A percentile compares a stretch with the other conserved stretches of the same genome.
These are phyloP conservation scores for Fusarium keratoplasticum DNA, from an alignment of 2,329 filamentous ascomycete species.

Conservation along the genomic window DNA sequence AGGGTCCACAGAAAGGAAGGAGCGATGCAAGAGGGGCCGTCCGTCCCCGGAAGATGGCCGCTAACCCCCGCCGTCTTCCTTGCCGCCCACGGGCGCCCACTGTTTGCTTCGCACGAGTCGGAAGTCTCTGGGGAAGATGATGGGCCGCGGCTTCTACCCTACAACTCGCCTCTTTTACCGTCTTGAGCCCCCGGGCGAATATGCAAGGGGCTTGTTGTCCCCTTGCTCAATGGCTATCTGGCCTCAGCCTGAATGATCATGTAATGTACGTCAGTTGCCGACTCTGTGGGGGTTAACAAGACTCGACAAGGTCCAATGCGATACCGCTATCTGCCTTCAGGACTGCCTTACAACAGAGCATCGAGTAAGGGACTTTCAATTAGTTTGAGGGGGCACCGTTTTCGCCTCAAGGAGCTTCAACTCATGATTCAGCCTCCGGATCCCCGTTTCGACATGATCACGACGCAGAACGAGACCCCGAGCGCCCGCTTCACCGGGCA, in stretches of 20 bases:
- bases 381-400: neutral
- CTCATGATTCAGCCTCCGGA: conserved; percentile 13
- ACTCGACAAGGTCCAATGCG: neutral
- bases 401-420: neutral
- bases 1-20: conserved; percentile 11
- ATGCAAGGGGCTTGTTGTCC: conserved; percentile 11
- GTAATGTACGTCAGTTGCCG: conserved; percentile 12
- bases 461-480: neutral
- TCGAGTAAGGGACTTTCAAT: neutral
- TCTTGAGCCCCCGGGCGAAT: conserved; percentile 4
- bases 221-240: conserved; percentile 12
- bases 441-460: neutral
- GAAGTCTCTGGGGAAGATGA: conserved; percentile 11
- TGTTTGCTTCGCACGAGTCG: neutral
- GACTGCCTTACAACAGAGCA: neutral
- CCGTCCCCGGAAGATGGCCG: conserved; percentile 9
- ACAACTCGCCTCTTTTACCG: conserved; percentile 5
- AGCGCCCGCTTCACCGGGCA: conserved; percentile 12
- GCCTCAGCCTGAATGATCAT: conserved; percentile 8
- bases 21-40: conserved; percentile 1
- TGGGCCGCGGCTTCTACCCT: neutral
- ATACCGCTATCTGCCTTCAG: neutral
- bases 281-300: neutral
- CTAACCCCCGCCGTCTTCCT: conserved; percentile 7
- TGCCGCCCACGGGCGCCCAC: conserved; percentile 2